Base-by-base conservation (phyloP, 768 basidiomycete genomes). In the Xerocomus brunneocitrinus region DNA sequence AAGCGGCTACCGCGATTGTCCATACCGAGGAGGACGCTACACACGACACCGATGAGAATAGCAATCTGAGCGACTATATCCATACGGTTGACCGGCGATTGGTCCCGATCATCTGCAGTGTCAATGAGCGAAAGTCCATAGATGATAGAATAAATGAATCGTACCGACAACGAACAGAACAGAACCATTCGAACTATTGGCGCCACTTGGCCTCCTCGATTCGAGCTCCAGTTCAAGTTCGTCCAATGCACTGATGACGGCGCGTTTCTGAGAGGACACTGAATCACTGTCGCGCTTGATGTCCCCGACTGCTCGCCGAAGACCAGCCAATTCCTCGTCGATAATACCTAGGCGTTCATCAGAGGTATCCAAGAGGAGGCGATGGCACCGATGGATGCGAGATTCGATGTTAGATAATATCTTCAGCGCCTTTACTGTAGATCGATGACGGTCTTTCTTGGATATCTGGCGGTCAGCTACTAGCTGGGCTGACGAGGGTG, bases 1-100 rank as follows among this genome's bases (percentile, higher is more conserved):
- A 67, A 64, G 24, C 64, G 50, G 16, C 51, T 38, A 0, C 42
- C 51, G 8, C 8, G 2, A 2, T 8, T 34, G 12, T 60, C 42
- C 10, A 67, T 31, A 2, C 58, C 57, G 43, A 64, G 52, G 14
- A 70, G 24, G 12, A 62, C 19, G 1, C 5, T 55, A 19, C 54
- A 55, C 3, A 55, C 24, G 0, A 55, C 8, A 5, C 31, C 34
- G 8, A 58, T 35, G 0, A 55, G 7, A 6, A 55, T 8, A 0
- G 50, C 24, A 2, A 58, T 49, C n/a, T 58, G 49, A 10, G 57
- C 31, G 4, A 58, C 35, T 6, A 22, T 22, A 6, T 54, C 35
- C 57, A 58, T 40, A 3, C 8, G 38, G 5, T 58, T 47, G 6
- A 58, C n/a, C 2, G 49, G 56, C 6, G 36, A 13, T 19, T 38